Base-by-base conservation (phyloP, 2,329 filamentous ascomycete species). In the Metarhizium brunneum region DNA sequence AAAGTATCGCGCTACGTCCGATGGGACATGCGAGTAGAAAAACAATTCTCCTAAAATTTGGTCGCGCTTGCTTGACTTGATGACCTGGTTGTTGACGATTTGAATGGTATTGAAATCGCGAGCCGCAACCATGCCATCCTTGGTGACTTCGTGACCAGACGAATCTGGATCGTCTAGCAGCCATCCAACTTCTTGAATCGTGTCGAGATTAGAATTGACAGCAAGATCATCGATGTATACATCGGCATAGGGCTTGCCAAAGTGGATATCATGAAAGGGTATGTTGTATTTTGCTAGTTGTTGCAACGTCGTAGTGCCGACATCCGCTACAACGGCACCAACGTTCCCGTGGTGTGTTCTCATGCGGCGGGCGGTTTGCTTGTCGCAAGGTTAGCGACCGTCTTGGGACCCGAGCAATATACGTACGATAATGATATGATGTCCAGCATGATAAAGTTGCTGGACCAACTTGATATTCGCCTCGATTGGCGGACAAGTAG, bases 81-180 rank as follows among this genome's bases (percentile, higher is more conserved):
- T 62, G 36, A 67, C 63, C 56, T 64, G 62, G 58, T 65, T 60
- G 57, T 63, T 61, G 55, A 65, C 60, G 54, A 64, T 64, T 57
- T 68, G 65, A 49, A 67, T 64, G 10, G 61, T 64, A 58, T 68
- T 68, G 58, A 68, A 68, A 57, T 65, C 62, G 3, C 66, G 62
- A 3, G 64, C 63, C 2, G 63, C 63, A 5, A 67, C 60, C 64
- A 68, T 67, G 50, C 62, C 32, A 35, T 3, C 32, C 32, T 35
- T 35, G 32, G 7, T 10, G 2, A 35, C 32, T 35, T 35, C 7
- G 4, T 35, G 32, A 35, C 7, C 2, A 10, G 32, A 35, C 6
- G 32, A 35, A 10, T 35, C 32, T 2, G 32, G 32, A 7, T 35
- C 32, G 32, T 35, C 32, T 10, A 35, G 32, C 32, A 35, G 8